A percentile compares a stretch with the other conserved stretches of the same genome.
phyloP scores from a whole-genome alignment of 768 basidiomycete genomes.

The Hygrophorus pudorinus region DNA sequence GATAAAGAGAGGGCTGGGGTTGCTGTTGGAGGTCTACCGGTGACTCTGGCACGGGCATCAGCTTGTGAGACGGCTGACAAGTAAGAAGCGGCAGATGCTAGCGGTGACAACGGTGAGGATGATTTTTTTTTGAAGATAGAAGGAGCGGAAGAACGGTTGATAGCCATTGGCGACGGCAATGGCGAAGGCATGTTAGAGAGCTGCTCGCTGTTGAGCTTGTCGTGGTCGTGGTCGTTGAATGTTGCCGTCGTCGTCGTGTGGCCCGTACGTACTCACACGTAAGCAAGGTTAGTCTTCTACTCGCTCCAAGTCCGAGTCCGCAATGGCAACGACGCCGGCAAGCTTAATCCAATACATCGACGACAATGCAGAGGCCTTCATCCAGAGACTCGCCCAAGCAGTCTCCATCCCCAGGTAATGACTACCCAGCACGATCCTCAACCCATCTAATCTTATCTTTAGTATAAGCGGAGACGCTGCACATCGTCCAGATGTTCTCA shows the following conservation, averaged over 20 bases:
- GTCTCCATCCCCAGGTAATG: constrained; percentile 72
- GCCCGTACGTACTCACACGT: background rate
- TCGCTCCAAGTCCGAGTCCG: too few relatives aligned
- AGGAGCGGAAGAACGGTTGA: constrained; percentile 29
- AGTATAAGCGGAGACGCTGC: constrained; percentile 66
- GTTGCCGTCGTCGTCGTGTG: too few relatives aligned
- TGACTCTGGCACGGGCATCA: constrained; percentile 55
- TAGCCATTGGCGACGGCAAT: constrained; percentile 36
- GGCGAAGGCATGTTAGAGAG: constrained; percentile 3
- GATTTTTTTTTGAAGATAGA: constrained; percentile 42
- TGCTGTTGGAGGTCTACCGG: constrained; percentile 37
- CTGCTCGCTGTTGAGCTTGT: background rate
- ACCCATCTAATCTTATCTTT: constrained; percentile 4
- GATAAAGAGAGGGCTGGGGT: constrained; percentile 70
- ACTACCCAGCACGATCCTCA: background rate
- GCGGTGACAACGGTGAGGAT: constrained; percentile 16
- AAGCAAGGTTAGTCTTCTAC: too few relatives aligned
- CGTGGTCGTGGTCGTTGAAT: background rate
- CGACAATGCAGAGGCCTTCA: constrained; percentile 59
- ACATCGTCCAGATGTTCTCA: constrained; percentile 66
- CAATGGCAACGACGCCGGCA: constrained; percentile 40
- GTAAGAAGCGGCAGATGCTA: constrained; percentile 48
- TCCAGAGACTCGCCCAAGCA: constrained; percentile 69
- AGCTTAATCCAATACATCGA: constrained; percentile 50
- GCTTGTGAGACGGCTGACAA: constrained; percentile 52